phyloP scores from a whole-genome alignment of 371 early-diverging fungal genomes.

The Circinella minor region DNA sequence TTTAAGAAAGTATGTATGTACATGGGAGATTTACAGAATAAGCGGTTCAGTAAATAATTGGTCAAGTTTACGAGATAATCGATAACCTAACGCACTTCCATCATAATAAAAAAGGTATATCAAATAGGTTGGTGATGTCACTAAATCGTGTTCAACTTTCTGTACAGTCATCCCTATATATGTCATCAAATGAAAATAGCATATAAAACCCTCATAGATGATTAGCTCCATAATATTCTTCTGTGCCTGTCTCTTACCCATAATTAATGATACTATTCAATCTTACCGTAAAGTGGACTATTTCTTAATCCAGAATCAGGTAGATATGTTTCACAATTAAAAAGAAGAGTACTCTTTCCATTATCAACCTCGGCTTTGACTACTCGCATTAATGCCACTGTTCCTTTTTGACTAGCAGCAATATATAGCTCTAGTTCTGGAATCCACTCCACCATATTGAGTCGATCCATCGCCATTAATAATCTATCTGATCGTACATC shows the following conservation, averaged over 20 bases:
- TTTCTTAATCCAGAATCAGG: slow-evolving; percentile 36
- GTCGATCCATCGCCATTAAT: slow-evolving; percentile 34
- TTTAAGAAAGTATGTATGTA: background rate
- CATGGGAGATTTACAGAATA: background rate
- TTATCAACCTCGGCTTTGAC: slow-evolving; percentile 38
- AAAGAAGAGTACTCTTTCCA: slow-evolving; percentile 36
- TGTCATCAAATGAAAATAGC: no score
- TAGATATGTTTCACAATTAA: slow-evolving; percentile 46
- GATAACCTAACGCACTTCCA: slow-evolving; percentile 38
- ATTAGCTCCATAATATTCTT: no score
- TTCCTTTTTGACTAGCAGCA: slow-evolving; percentile 50
- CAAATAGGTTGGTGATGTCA: slow-evolving; percentile 27
- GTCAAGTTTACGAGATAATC: slow-evolving; percentile 30
- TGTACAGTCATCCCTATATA: slow-evolving; percentile 36
- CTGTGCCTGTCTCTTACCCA: background rate
- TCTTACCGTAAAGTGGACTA: slow-evolving; percentile 46
- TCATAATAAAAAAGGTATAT: slow-evolving; percentile 45
- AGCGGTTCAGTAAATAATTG: slow-evolving; percentile 8
- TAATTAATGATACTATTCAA: background rate
- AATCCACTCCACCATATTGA: slow-evolving; percentile 52
- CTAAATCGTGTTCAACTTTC: slow-evolving; percentile 26
- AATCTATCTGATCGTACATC: slow-evolving; percentile 44
- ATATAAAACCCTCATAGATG: background rate
- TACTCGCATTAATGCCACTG: slow-evolving; percentile 44
- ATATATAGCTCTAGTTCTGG: slow-evolving; percentile 48